Base-by-base conservation (phyloP, 495 filamentous ascomycete species). In the Melanomma pulvis-pyrius region DNA sequence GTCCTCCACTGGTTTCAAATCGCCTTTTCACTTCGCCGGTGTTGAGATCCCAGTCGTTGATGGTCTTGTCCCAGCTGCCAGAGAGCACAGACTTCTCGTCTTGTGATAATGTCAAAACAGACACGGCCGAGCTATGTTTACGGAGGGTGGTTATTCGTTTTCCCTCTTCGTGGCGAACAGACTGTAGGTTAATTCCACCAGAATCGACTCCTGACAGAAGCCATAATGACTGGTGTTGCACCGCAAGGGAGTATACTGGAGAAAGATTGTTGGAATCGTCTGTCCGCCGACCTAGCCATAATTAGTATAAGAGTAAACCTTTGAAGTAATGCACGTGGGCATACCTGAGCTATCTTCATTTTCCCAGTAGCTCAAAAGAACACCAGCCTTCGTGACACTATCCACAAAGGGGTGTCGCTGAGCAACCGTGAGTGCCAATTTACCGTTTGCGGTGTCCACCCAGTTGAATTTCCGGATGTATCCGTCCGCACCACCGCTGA, bases 381-480 rank as follows among this genome's bases (percentile, higher is more conserved):
- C 86, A 0, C 93, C 94, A 13, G 92, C 92, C 75, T 97, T 98
- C 41, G 91, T 89, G 17, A 99, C 94, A 67, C 90, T 96, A 73
- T 99, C 94, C 34, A 99, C 94, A 69, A 98, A 99, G 0, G 96
- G 94, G 78, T 99, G 94, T 53, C 90, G 80, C 79, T 99, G 94
- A 44, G 94, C 94, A 8, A 99, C 94, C 0, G 94, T 99, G 69
- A 99, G 80, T 75, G 92, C 88, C 32, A 91, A 85, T 75, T 96
- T 97, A 67, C 92, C 92, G 75, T 99, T 99, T 64, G 92, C 92
- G 9, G 94, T 96, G 17, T 90, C 92, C 47, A 91, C 87, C 83
- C 96, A 96, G 77, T 99, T 93, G 79, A 91, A 98, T 70, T 96
- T 96, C 36, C 94, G 85, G 59, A 97, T 90, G 73, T 96, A 98